Base-by-base conservation (phyloP, 257 asterid species). In the Fraxinus anomala region DNA sequence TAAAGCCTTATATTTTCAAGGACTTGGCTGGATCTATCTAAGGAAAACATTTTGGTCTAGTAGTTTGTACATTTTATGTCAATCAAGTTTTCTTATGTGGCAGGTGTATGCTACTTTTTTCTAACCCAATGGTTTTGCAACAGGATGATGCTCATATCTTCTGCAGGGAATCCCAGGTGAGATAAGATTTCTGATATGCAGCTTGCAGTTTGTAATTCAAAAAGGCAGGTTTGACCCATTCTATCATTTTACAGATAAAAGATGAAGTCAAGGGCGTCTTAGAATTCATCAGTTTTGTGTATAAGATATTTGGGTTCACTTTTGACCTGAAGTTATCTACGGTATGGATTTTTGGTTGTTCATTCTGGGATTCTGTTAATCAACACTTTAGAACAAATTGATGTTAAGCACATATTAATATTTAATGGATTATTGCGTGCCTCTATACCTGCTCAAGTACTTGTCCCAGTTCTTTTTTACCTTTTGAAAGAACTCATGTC, bases 71-170 rank as follows among this genome's bases (percentile, higher is more conserved):
- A 42, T 3, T 74, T 76, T 7, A 77, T 71, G 47, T 36, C 54
- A 37, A 63, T 23, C 63, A 72, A 36, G 39, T 61, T 79, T 74
- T 44, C 24, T 73, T 82, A 31, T 19, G 34, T 11, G 81, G 82
- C 78, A 49, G 61, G 30, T 84, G 83, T 74, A 30, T 70, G 42
- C 30, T 21, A 65, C 3, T 24, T 26, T 63, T 63, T 70, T 84
- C 79, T 76, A 80, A 83, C 81, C 51, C 72, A 76, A 66, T 51
- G 65, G 11, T 82, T 28, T 70, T 88, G 70, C 77, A 80, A 75
- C 97, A 93, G 99, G 99, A 96, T 89, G 99, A 96, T 89, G 95
- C 99, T 73, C 98, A 96, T 83, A 96, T 96, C 85, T 93, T 96
- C 86, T 96, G 98, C 92, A 87, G 96, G 91, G 98, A 93, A 86